Base-by-base conservation (phyloP, 805 yeast genomes). In the Yarrowia divulgata region DNA sequence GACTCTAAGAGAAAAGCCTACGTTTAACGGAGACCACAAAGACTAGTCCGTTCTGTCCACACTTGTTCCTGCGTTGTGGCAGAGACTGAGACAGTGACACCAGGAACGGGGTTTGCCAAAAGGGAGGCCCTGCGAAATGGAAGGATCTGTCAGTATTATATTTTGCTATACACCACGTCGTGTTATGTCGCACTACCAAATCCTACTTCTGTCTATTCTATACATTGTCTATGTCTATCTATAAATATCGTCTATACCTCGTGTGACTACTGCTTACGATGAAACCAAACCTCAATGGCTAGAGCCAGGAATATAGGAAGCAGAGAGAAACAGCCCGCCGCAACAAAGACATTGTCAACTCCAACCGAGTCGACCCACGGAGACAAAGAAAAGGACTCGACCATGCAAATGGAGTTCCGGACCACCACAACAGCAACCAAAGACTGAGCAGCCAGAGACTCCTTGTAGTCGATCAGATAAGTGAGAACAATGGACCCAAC, bases 371-470 rank as follows among this genome's bases (percentile, higher is more conserved):
- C 50, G 2, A 60, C 54, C 67, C 67, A 60, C 6, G 67, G 67
- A 8, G 50, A 43, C 14, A 60, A 10, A 1, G 54, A 60, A 13
- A 60, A 60, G 3, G 54, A 60, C 42, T 45, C 67, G 2, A 45
- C 43, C 54, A 46, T 60, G 14, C 52, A 40, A 82, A 87, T 83
- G 29, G 84, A 78, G 75, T 87, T 87, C 75, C 90, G 81, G 68
- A 87, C 83, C 32, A 87, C 73, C 46, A 87, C 82, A 16, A 86
- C 85, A 35, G 86, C 83, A 57, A 85, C 88, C 81, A 87, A 82
- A 1, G 86, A 85, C 58, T 84, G 84, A 9, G 84, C 80, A 46
- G 83, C 83, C 78, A 86, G 74, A 68, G 85, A 86, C 69, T 84
- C 83, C 75, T 87, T 87, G 70, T 83, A 79, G 72, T 88, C 91